Conservation (phyloP, 2,329 filamentous ascomycete species). For the Coniella lustricola region DNA sequence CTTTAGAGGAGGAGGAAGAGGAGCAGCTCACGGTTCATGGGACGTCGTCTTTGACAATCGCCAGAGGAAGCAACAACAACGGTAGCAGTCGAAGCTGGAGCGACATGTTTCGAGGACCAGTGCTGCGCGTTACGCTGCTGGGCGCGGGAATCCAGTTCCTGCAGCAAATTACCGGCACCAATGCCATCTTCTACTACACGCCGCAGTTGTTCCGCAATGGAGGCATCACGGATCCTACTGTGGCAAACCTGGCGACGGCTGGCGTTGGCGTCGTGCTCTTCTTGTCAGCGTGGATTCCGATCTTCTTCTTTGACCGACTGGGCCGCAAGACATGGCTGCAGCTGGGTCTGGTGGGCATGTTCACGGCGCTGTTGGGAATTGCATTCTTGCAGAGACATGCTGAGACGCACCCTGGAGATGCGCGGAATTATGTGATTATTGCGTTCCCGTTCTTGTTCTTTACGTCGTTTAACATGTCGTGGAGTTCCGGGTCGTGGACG, state of each 20-base stretch:
- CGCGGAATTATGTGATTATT: conserved; percentile 23
- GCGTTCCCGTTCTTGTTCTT: conserved; percentile 25
- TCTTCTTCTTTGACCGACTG: conserved; percentile 25
- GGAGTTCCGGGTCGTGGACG: conserved; percentile 25
- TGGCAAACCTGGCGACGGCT: conserved; percentile 24
- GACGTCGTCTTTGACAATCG: conserved; percentile 18
- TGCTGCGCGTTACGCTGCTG: conserved; percentile 24
- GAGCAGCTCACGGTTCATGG: neutral
- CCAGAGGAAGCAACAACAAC: conserved; percentile 14
- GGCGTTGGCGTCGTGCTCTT: conserved; percentile 25
- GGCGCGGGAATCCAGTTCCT: conserved; percentile 24
- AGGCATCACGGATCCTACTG: conserved; percentile 42
- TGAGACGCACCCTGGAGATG: conserved; percentile 20
- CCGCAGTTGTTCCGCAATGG: conserved; percentile 31
- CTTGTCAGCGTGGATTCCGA: conserved; percentile 24
- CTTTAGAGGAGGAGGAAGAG: neutral
- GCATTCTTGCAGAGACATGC: conserved; percentile 24
- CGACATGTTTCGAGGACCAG: conserved; percentile 24
- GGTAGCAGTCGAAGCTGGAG: conserved; percentile 14
- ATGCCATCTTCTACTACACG: conserved; percentile 26
- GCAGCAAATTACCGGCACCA: conserved; percentile 25
- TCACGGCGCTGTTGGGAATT: conserved; percentile 22
- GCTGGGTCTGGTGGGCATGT: conserved; percentile 24
- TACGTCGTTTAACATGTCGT: conserved; percentile 27
- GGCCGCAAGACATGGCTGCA: conserved; percentile 26